phyloP scores from a whole-genome alignment of 306 rosid genomes.

The Quillaja saponaria region DNA sequence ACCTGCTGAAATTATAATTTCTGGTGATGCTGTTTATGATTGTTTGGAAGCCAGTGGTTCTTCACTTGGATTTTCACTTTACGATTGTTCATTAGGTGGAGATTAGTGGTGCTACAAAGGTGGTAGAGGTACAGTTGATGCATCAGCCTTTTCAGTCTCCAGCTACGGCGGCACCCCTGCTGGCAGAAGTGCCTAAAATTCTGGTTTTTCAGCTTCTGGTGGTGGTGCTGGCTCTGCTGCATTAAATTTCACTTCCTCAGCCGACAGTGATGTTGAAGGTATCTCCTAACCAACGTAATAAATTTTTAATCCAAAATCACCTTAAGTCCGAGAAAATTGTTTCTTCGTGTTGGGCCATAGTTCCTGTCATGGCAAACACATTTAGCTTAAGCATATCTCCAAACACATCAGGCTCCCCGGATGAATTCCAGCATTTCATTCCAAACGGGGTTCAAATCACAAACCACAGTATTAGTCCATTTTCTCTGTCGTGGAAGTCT shows the following conservation, averaged over 20 bases:
- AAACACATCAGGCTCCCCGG: slow-evolving; percentile 54
- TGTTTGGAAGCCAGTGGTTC: too few species aligned
- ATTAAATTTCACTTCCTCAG: slow-evolving; percentile 29
- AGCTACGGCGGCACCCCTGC: slow-evolving; percentile 1
- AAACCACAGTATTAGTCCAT: slow-evolving; percentile 44
- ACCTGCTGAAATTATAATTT: background rate
- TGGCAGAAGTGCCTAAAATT: slow-evolving; percentile 7
- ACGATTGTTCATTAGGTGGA: slow-evolving; percentile 20
- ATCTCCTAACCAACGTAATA: slow-evolving; percentile 49
- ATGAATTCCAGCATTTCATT: slow-evolving; percentile 67
- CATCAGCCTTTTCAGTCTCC: background rate
- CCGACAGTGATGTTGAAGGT: slow-evolving; percentile 2
- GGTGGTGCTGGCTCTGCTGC: background rate
- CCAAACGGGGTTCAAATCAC: slow-evolving; percentile 74
- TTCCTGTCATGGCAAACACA: slow-evolving; percentile 61
- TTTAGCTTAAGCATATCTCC: slow-evolving; percentile 67
- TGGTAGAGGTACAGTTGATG: background rate
- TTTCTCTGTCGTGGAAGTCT: slow-evolving; percentile 75
- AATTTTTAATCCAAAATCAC: slow-evolving; percentile 75
- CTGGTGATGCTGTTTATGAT: background rate
- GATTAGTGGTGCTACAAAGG: background rate
- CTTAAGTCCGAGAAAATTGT: slow-evolving; percentile 63
- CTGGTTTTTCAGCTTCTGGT: background rate
- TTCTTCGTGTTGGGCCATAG: slow-evolving; percentile 56
- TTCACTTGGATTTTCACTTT: slow-evolving; percentile 21